Conservation (phyloP, 768 basidiomycete species). For the Terana coerulea region DNA sequence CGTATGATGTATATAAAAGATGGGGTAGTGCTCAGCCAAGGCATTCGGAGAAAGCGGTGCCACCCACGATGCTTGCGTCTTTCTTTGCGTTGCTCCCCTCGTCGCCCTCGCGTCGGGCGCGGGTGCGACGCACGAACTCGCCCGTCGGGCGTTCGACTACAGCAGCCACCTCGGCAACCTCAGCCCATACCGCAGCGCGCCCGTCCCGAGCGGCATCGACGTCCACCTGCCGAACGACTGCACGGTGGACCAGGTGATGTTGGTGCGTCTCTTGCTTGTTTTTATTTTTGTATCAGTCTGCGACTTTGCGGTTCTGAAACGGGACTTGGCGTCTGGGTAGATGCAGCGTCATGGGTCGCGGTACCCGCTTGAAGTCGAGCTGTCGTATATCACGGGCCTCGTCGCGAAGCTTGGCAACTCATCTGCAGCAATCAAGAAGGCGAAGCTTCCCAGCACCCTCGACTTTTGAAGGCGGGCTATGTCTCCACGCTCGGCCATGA, state of each 20-base stretch:
- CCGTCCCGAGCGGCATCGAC: constrained; percentile 25
- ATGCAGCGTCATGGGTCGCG: constrained; percentile 41
- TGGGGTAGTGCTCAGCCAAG: too few species aligned
- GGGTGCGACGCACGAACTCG: not conserved
- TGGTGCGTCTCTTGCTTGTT: constrained; percentile 31
- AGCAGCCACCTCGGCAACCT: constrained; percentile 29
- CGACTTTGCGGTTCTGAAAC: too few species aligned
- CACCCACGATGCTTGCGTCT: not conserved
- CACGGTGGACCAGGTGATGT: constrained; percentile 34
- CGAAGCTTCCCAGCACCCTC: constrained; percentile 30
- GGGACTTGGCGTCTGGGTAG: constrained; percentile 24
- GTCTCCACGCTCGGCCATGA: constrained; percentile 30
- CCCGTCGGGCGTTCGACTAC: constrained; percentile 11
- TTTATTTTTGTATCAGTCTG: too few species aligned
- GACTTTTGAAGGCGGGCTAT: constrained; percentile 37
- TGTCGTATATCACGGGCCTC: constrained; percentile 31
- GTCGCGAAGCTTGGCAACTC: constrained; percentile 28
- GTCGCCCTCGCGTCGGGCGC: not conserved
- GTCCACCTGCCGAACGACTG: constrained; percentile 34
- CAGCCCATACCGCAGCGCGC: constrained; percentile 34
- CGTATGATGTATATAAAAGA: too few species aligned
- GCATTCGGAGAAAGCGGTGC: too few species aligned
- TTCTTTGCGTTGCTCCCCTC: constrained; percentile 7
- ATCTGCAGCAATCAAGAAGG: constrained; percentile 22
- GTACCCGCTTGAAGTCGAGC: constrained; percentile 30